Evolutionary conservation across 768 basidiomycete species (phyloP).

Genomic region (Hygrophoropsis aurantiaca): DNA sequence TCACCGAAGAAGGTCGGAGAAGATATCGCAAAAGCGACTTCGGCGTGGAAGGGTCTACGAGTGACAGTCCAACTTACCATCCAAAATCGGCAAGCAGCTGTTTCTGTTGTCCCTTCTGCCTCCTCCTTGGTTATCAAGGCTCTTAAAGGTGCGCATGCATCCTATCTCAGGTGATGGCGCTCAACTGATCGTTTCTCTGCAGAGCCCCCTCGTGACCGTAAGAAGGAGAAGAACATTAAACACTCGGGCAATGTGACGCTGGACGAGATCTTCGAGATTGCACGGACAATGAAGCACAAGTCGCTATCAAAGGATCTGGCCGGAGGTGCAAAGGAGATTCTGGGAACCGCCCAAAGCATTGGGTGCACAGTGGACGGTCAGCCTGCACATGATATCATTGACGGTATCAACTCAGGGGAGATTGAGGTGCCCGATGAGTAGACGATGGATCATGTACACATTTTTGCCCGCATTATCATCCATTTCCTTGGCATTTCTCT

Average conservation of each 20-base stretch:
- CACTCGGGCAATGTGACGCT: slow-evolving; percentile 92
- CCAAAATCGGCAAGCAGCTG: slow-evolving; percentile 98
- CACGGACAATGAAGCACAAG: slow-evolving; percentile 93
- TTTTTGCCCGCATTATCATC: slow-evolving; percentile 10
- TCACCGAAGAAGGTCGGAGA: slow-evolving; percentile 99
- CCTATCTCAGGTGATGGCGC: background rate
- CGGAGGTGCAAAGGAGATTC: slow-evolving; percentile 93
- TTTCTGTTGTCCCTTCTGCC: slow-evolving; percentile 95
- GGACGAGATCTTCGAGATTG: slow-evolving; percentile 93
- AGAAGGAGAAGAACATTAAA: slow-evolving; percentile 99
- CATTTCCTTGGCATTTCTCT: slow-evolving; percentile 11
- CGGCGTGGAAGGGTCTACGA: slow-evolving; percentile 98
- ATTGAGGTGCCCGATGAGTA: slow-evolving; percentile 88
- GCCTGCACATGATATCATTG: slow-evolving; percentile 91
- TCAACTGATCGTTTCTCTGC: slow-evolving; percentile 12
- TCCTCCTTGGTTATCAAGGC: slow-evolving; percentile 97
- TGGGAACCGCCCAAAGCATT: slow-evolving; percentile 95
- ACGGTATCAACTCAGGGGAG: slow-evolving; percentile 81
- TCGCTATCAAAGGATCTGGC: slow-evolving; percentile 91
- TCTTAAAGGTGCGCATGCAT: slow-evolving; percentile 80
- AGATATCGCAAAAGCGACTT: slow-evolving; percentile 99
- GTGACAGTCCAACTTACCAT: slow-evolving; percentile 99
- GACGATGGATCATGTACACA: slow-evolving; percentile 23
- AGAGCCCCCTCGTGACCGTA: slow-evolving; percentile 99
- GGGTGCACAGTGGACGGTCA: slow-evolving; percentile 96